Evolutionary conservation across 140 eudicot genomes (phyloP), one percentile per base, ranked within the genome.

Genomic region (Anethum foeniculum): DNA sequence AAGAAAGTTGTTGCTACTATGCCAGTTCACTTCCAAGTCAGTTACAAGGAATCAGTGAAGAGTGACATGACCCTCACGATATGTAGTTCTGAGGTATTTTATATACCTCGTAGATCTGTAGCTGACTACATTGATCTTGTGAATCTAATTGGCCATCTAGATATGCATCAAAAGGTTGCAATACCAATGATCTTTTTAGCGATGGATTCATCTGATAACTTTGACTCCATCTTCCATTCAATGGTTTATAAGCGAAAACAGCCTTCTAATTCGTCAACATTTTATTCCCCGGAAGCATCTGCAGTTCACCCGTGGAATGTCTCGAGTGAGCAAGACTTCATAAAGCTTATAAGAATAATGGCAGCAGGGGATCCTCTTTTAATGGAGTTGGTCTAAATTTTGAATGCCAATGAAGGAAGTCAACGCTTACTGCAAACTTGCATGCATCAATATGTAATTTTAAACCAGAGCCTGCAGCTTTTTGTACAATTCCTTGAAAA

Each of bases 11-110:
- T 96, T 68, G 84, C 80, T 73, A 84, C 93, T 23, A 93, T 96
- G 98, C 99, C 99, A 3, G 99, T 87, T 82, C 94, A 96, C 77
- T 86, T 96, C 80, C 98, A 96, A 91, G 96, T 96, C 79, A 96
- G 86, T 80, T 96, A 89, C 88, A 96, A 96, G 86, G 90, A 86
- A 82, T 83, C 91, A 10, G 78, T 85, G 23, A 86, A 69, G 28
- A 87, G 81, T 71, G 84, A 84, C 1, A 79, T 84, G 54, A 88
- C 72, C 84, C 87, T 93, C 18, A 79, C 85, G 8, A 80, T 93
- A 60, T 93, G 99, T 88, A 88, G 86, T 81, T 96, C 99, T 0
- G 99, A 96, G 86, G 90, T 93, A 71, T 96, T 93, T 78, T 96
- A 91, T 51, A 79, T 96, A 62, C 99, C 99, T 6, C 87, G 94